A percentile compares a stretch with the other conserved stretches of the same genome.
These are phyloP conservation scores for Hippophae gyantsensis DNA, from an alignment of 306 rosid genomes.

Conservation along the genomic window DNA sequence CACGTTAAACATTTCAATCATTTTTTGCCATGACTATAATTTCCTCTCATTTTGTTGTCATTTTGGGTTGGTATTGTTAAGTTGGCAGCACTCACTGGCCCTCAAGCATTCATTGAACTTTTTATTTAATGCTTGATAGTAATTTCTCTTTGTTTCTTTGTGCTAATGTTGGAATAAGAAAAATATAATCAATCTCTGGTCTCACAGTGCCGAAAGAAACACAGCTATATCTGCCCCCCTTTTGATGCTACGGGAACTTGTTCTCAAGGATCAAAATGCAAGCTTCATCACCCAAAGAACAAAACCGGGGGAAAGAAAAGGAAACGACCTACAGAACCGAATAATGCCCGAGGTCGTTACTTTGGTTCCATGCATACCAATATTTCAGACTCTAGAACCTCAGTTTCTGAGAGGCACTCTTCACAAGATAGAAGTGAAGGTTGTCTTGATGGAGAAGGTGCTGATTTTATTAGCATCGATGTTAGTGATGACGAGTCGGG, in stretches of 20 bases:
- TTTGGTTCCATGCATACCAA: slow-evolving; percentile 36
- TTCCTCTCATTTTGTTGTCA: no score
- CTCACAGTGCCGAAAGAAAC: slow-evolving; percentile 90
- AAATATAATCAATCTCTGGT: slow-evolving; percentile 23
- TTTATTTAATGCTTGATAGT: neutral
- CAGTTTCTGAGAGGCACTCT: slow-evolving; percentile 21
- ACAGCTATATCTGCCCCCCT: slow-evolving; percentile 69
- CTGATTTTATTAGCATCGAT: slow-evolving; percentile 51
- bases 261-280: slow-evolving; percentile 57
- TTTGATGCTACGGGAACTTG: slow-evolving; percentile 85
- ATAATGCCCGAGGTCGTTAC: slow-evolving; percentile 51
- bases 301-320: slow-evolving; percentile 59
- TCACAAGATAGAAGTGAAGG: slow-evolving; percentile 14
- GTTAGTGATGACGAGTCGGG: slow-evolving; percentile 34
- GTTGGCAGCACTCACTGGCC: no score
- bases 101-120: no score
- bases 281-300: slow-evolving; percentile 78
- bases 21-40: no score
- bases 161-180: slow-evolving; percentile 26
- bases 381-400: slow-evolving; percentile 26
- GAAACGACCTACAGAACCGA: slow-evolving; percentile 47
- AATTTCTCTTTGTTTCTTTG: slow-evolving; percentile 8
- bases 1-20: no score
- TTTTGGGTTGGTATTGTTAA: no score
- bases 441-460: slow-evolving; percentile 24